These are phyloP conservation scores for Fragilariopsis cylindrus DNA, from an alignment of 108 stramenopile species.

Conservation along the genomic window DNA sequence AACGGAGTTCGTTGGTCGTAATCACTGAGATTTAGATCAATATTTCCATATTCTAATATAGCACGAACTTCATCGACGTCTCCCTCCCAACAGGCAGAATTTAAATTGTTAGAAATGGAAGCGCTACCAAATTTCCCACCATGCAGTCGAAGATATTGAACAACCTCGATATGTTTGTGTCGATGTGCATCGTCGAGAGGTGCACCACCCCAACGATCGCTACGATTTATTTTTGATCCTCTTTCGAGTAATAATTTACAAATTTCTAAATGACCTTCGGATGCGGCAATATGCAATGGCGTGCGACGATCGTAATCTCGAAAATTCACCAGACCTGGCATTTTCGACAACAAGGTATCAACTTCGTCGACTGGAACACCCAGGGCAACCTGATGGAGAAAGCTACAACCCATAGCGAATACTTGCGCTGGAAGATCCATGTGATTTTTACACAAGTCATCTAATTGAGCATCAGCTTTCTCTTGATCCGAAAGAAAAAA, in stretches of 20 bases:
- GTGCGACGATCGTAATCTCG: conserved; percentile 74
- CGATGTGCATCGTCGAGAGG: conserved; percentile 79
- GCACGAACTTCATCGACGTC: conserved; percentile 66
- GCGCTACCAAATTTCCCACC: conserved; percentile 64
- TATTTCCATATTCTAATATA: conserved; percentile 41
- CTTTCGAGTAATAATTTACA: conserved; percentile 40
- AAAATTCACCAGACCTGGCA: conserved; percentile 55
- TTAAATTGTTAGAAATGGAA: conserved; percentile 53
- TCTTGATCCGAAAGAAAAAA: too few relatives aligned
- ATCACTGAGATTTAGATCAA: conserved; percentile 69
- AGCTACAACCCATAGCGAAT: conserved; percentile 62
- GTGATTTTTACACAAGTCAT: conserved; percentile 62
- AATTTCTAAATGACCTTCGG: conserved; percentile 63
- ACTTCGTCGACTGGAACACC: conserved; percentile 34
- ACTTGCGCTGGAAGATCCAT: conserved; percentile 62
- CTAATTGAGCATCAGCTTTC: conserved; percentile 27
- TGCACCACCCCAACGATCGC: conserved; percentile 74
- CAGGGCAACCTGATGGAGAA: conserved; percentile 63
- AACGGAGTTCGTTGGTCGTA: conserved; percentile 68
- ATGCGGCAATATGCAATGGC: conserved; percentile 60
- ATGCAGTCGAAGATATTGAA: conserved; percentile 40
- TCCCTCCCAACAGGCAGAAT: conserved; percentile 63
- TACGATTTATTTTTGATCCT: conserved; percentile 57
- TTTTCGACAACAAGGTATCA: conserved; percentile 21
- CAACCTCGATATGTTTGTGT: conserved; percentile 58